Base-by-base conservation (phyloP, 108 stramenopile species). In the Craspedostauros australis region DNA sequence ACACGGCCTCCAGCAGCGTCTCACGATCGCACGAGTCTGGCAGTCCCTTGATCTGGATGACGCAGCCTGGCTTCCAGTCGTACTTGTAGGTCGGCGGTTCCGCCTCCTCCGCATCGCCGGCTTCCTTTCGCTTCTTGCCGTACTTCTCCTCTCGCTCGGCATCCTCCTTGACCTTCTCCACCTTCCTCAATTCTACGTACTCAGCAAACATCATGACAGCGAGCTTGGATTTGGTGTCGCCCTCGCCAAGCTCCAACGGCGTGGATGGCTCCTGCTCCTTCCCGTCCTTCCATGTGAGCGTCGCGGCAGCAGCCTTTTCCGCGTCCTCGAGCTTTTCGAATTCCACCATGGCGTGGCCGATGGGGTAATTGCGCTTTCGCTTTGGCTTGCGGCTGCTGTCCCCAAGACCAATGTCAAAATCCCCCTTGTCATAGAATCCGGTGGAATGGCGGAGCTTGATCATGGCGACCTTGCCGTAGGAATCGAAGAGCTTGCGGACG, bases 51-150 rank as follows among this genome's bases (percentile, higher is more conserved):
- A 93, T 30, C 22, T 73, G 33, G 59, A 89, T 81, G 44, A 93
- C 92, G 59, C 88, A 87, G 12, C 82, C 79, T 42, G 77, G 82
- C 43, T 84, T 67, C 87, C 85, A 87, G 34, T 87, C 83, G 15
- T 87, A 21, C 7, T 45, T 72, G 34, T 86, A 86, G 32, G 60
- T 52, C 14, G 59, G 39, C 0, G 31, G 53, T 41, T 70, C 65
- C 0, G 39, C 36, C 26, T 69, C 53, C 15, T 71, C 53, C 7
- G 66, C 61, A 1, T 33, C 34, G 9, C 57, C 49, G 27, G 56
- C 43, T 11, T 58, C 28, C 8, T 43, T 44, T 42, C 36, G 19
- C 9, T 50, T 63, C 39, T 44, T 34, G 26, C 46, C 51, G 28
- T 67, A 68, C 14, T 54, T 57, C 16, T 37, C 26, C 31, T 46